Base-by-base conservation (phyloP, 345 rosid species). In the Boechera retrofracta region DNA sequence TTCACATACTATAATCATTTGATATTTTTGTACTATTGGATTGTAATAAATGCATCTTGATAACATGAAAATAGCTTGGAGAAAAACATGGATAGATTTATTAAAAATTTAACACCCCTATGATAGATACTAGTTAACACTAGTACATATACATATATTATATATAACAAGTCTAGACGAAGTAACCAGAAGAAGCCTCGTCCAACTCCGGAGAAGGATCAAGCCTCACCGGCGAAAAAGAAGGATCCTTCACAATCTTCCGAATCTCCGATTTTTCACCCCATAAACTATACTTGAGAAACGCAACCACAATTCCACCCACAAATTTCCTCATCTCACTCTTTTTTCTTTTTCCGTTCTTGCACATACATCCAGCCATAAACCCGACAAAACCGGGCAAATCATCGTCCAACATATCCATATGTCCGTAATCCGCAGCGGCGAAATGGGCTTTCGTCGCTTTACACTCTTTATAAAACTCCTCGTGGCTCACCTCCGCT, bases 371-470 rank as follows among this genome's bases (percentile, higher is more conserved):
- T 47, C 71, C 80, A 2, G 71, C 76, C 76, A 71, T 18, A 55
- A 44, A 61, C 76, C 81, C 77, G 41, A 71, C 36, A 49, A 55
- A 36, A 71, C 72, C 71, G 18, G 59, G 77, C 52, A 77, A 39
- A 36, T 64, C 44, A 48, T 78, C 77, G 55, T 78, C 81, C 67
- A 78, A 78, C 81, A 78, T 78, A 58, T 71, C 81, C 81, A 78
- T 78, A 32, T 78, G 81, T 57, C 81, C 81, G 10, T 65, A 72
- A 47, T 78, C 67, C 47, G 81, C 77, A 36, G 77, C 77, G 53
- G 72, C 81, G 16, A 72, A 78, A 57, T 78, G 81, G 7, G 39
- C 73, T 32, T 73, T 73, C 6, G 81, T 71, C 10, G 77, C 60
- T 48, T 71, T 78, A 56, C 81, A 64, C 72, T 78, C 77, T 18